Evolutionary conservation across 352 stramenopile species (phyloP), one percentile per base, ranked within the genome.

Genomic region (Phytophthora sp.): DNA sequence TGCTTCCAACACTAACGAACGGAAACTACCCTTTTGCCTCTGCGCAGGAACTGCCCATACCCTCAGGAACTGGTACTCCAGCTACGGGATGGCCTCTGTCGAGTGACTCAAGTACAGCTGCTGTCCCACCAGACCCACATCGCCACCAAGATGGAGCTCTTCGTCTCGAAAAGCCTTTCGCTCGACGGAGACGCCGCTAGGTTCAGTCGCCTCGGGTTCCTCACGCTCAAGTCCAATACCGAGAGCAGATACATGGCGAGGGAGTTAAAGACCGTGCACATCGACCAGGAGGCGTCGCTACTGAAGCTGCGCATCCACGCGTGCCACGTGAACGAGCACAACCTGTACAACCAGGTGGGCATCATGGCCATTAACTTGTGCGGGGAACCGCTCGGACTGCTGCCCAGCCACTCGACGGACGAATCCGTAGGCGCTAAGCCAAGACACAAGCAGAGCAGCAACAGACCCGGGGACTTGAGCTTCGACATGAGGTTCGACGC

Each of bases 101-200:
- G 86, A 23, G 13, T 98, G 44, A 89, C 76, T 13, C 89, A 97
- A 73, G 78, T 96, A 44, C 91, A 98, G 55, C 71, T 98, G 24
- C 75, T 98, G 23, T 97, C 89, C 6, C 93, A 98, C 54, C 85
- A 98, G 77, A 94, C 74, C 18, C 91, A 98, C 62, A 97, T 98
- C 47, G 84, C 93, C 41, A 94, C 89, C 54, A 97, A 95, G 59
- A 93, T 98, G 49, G 94, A 98, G 63, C 74, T 98, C 1, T 98
- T 96, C 57, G 73, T 98, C 33, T 89, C 87, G 16, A 73, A 64
- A 29, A 67, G 84, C 15, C 42, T 60, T 7, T 67, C 36, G 13
- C 74, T 89, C 11, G 24, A 72, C 1, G 45, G 27, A 44, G 57
- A 86, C 5, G 66, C 79, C 44, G 86, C 85, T 7, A 42, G 66